Evolutionary conservation across 257 asterid species (phyloP).

Genomic region (Solanum habrochaites): DNA sequence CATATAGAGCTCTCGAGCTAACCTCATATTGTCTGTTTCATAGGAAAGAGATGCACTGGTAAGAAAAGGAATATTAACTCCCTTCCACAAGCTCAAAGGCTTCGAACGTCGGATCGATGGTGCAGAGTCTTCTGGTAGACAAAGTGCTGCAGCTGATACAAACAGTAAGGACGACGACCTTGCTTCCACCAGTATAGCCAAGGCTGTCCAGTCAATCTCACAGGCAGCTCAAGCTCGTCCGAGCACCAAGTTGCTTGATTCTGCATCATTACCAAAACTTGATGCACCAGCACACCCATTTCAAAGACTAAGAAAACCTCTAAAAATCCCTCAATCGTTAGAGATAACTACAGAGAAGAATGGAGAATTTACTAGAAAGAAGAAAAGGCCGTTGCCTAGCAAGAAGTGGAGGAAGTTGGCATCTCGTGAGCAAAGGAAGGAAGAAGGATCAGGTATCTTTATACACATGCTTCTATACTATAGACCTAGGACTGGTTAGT

Average conservation of each 20-base stretch:
- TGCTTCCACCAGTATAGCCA: constrained; percentile 68
- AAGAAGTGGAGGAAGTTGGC: constrained; percentile 63
- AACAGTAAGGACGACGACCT: constrained; percentile 19
- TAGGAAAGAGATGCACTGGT: constrained; percentile 94
- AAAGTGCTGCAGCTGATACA: constrained; percentile 13
- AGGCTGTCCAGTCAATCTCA: constrained; percentile 53
- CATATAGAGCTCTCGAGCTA: constrained; percentile 1
- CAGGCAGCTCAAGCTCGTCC: constrained; percentile 84
- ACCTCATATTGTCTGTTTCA: constrained; percentile 15
- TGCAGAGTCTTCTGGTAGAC: constrained; percentile 46
- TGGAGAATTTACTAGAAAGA: constrained; percentile 37
- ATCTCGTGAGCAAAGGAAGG: constrained; percentile 32
- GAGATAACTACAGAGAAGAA: constrained; percentile 33
- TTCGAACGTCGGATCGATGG: constrained; percentile 84
- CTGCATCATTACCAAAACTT: constrained; percentile 56
- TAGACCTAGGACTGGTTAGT: background rate
- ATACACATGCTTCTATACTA: constrained; percentile 1
- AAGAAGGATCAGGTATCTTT: constrained; percentile 45
- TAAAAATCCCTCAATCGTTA: constrained; percentile 41
- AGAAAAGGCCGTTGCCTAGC: constrained; percentile 75
- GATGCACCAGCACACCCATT: constrained; percentile 77
- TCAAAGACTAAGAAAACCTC: constrained; percentile 44
- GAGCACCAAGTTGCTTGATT: constrained; percentile 73
- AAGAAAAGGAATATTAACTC: constrained; percentile 90
- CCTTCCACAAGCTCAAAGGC: constrained; percentile 92